phyloP scores from a whole-genome alignment of 2,329 filamentous ascomycete genomes.

The Sarocladium brachiariae region DNA sequence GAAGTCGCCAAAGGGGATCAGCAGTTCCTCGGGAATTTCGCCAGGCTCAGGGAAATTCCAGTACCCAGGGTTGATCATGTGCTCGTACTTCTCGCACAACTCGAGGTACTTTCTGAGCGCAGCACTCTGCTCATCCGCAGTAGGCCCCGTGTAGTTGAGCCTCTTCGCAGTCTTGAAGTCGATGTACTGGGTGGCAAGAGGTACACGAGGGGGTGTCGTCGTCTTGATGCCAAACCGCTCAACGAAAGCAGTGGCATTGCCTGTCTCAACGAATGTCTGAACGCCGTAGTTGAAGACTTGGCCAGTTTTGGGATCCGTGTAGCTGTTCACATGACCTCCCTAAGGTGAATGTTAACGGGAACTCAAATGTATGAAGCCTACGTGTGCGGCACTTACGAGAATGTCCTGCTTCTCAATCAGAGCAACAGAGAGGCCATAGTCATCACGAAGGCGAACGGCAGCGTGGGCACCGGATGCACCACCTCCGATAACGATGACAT shows the following conservation, averaged over 20 bases:
- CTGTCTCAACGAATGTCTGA: slow-evolving; percentile 29
- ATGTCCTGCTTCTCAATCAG: slow-evolving; percentile 27
- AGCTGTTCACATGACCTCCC: slow-evolving; percentile 44
- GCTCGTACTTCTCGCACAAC: slow-evolving; percentile 23
- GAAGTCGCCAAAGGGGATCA: slow-evolving; percentile 40
- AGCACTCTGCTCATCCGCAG: slow-evolving; percentile 15
- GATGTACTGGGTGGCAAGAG: slow-evolving; percentile 24
- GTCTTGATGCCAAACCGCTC: slow-evolving; percentile 31
- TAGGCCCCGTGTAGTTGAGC: slow-evolving; percentile 20
- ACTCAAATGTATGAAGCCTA: background rate
- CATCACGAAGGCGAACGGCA: slow-evolving; percentile 28
- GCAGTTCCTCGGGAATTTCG: slow-evolving; percentile 24
- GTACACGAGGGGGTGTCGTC: slow-evolving; percentile 13
- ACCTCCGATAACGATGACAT: slow-evolving; percentile 30
- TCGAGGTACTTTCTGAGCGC: slow-evolving; percentile 23
- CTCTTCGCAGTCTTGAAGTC: slow-evolving; percentile 30
- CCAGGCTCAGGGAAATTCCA: slow-evolving; percentile 34
- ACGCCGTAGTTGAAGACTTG: slow-evolving; percentile 29
- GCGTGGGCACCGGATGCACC: slow-evolving; percentile 31
- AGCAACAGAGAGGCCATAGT: slow-evolving; percentile 25
- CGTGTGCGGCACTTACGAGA: slow-evolving; percentile 20
- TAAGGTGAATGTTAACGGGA: slow-evolving; percentile 15
- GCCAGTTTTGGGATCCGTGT: slow-evolving; percentile 32
- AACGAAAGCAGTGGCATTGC: slow-evolving; percentile 36
- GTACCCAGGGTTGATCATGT: slow-evolving; percentile 27